phyloP scores from a whole-genome alignment of 331 rosid genomes.

The Phaseolus coccineus region DNA sequence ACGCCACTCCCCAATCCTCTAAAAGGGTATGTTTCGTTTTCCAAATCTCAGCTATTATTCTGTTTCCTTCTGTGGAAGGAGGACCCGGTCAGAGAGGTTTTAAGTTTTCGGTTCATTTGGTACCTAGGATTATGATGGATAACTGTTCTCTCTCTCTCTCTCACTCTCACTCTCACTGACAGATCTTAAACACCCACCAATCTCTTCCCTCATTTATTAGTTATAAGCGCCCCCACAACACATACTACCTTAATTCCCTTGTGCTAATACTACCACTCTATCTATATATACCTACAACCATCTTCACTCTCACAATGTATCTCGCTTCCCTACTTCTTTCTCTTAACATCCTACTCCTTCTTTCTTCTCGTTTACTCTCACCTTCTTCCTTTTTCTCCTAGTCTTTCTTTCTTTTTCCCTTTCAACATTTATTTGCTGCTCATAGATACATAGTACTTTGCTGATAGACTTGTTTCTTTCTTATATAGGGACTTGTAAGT shows the following conservation, averaged over 20 bases:
- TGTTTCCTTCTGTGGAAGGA: conserved; percentile 53
- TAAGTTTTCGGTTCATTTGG: conserved; percentile 60
- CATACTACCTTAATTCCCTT: conserved; percentile 11
- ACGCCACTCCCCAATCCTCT: conserved; percentile 23
- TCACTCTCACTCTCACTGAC: not conserved
- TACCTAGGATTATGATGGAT: conserved; percentile 66
- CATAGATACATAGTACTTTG: not conserved
- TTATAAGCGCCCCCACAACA: not conserved
- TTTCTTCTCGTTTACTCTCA: not conserved
- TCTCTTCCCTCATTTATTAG: conserved; percentile 45
- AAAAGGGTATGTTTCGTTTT: conserved; percentile 52
- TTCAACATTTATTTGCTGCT: conserved; percentile 2
- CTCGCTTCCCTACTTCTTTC: conserved; percentile 8
- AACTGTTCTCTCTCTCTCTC: conserved; percentile 54
- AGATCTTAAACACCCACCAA: conserved; percentile 57
- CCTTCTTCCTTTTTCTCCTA: not conserved
- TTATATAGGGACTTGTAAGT: not conserved
- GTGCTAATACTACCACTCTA: conserved; percentile 19
- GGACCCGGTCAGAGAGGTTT: conserved; percentile 52
- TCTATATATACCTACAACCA: conserved; percentile 52
- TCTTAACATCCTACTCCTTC: not conserved
- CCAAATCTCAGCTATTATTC: conserved; percentile 55
- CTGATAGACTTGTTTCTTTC: not conserved
- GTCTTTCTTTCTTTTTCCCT: not conserved
- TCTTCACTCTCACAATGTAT: conserved; percentile 44